Evolutionary conservation across 345 rosid species (phyloP).

Genomic region (Ailanthus altissimus): DNA sequence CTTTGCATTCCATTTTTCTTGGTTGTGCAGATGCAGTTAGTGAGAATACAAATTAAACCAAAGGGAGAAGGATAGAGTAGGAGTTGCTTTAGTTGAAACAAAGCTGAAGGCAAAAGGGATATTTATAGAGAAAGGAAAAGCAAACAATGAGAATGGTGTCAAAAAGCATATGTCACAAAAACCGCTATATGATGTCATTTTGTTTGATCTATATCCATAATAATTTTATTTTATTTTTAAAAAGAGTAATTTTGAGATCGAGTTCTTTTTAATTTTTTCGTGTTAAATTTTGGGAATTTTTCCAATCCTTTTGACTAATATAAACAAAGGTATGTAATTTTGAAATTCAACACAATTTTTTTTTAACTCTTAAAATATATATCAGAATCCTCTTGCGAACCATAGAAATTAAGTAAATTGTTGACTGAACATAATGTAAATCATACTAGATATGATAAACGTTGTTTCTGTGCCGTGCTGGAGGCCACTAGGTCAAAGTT

Average conservation of each 20-base stretch:
- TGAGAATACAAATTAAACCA: neutral
- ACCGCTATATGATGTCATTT: conserved; percentile 10
- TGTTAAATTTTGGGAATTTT: no score
- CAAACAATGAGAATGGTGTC: neutral
- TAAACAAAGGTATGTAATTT: no score
- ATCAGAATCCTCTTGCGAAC: no score
- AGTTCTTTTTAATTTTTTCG: no score
- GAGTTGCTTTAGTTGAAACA: conserved; percentile 23
- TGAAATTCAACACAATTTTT: no score
- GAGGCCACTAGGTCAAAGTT: neutral
- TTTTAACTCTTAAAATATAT: no score
- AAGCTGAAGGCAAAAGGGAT: conserved; percentile 7
- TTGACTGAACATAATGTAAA: no score
- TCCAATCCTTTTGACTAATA: no score
- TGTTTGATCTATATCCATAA: neutral
- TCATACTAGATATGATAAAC: neutral
- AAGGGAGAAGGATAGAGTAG: neutral
- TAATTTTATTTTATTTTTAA: no score
- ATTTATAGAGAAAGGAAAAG: conserved; percentile 18
- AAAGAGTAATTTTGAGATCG: no score
- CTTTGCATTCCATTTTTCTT: conserved; percentile 25
- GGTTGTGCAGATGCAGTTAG: neutral
- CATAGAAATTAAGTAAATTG: no score
- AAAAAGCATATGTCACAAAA: neutral
- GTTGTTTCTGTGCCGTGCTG: neutral